A percentile compares a stretch with the other conserved stretches of the same genome.
phyloP scores from a whole-genome alignment of 176 grass and related monocot genomes.

The Raddia distichophylla region DNA sequence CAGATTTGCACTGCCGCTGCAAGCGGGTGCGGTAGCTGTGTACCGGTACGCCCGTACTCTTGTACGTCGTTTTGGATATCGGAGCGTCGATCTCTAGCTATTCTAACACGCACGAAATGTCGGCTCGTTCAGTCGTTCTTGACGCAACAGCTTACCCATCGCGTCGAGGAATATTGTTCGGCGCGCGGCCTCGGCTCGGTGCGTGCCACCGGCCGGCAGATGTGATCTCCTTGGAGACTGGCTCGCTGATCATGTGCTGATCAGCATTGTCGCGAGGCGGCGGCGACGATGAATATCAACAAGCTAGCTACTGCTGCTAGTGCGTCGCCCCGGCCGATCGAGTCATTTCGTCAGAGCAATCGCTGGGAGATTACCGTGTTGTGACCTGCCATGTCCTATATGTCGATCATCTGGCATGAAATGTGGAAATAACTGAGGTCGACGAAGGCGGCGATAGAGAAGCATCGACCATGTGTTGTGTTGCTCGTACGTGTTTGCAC shows the following conservation, averaged over 20 bases:
- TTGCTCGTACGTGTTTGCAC: neutral
- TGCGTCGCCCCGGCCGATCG: neutral
- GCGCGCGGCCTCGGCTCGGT: neutral
- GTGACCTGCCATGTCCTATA: neutral
- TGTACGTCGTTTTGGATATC: neutral
- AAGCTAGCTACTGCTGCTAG: neutral
- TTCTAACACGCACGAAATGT: neutral
- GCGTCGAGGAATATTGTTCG: neutral
- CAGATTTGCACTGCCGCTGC: too few species aligned
- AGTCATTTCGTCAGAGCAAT: neutral
- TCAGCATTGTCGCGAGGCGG: neutral
- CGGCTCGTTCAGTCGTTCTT: neutral
- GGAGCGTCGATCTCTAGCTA: neutral
- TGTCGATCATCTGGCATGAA: neutral
- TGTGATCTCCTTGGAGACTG: neutral
- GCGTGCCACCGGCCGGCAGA: neutral
- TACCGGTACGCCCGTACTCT: too few species aligned
- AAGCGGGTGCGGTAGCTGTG: too few species aligned
- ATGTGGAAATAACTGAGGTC: neutral
- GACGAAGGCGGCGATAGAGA: neutral
- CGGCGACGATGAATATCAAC: neutral
- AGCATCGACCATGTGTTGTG: neutral
- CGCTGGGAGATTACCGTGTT: neutral
- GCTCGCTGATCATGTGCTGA: neutral
- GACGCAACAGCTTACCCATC: conserved; percentile 15